phyloP scores from a whole-genome alignment of 331 rosid genomes.

The Pyrus hybrid region DNA sequence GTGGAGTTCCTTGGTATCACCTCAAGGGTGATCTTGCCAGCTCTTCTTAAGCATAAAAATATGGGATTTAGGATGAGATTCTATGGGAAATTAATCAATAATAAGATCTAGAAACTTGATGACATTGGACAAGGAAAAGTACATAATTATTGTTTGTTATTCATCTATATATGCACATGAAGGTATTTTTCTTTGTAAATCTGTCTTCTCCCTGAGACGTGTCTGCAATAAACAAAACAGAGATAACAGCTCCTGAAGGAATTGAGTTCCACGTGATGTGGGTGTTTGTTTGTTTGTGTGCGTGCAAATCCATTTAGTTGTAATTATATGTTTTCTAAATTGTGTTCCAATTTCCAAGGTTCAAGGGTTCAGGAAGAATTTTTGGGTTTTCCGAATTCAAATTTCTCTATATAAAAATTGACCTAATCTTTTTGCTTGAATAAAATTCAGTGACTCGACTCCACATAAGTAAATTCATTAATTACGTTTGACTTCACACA shows the following conservation, averaged over 20 bases:
- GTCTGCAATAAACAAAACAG: slow-evolving; percentile 11
- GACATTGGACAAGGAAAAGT: neutral
- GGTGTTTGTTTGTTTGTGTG: neutral
- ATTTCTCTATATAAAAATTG: too few species aligned
- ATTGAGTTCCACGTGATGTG: neutral
- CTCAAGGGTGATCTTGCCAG: neutral
- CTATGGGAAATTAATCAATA: neutral
- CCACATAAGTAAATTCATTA: too few species aligned
- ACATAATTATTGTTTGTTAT: neutral
- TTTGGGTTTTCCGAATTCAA: neutral
- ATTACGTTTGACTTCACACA: too few species aligned
- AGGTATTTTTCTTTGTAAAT: slow-evolving; percentile 13
- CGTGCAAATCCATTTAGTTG: neutral
- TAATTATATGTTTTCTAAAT: neutral
- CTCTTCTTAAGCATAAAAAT: neutral
- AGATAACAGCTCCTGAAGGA: slow-evolving; percentile 16
- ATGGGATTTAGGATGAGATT: neutral
- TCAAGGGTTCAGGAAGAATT: neutral
- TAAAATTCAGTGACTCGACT: too few species aligned
- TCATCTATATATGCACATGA: slow-evolving; percentile 30
- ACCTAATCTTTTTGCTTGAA: too few species aligned
- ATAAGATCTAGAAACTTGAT: too few species aligned
- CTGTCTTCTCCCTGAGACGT: slow-evolving; percentile 30
- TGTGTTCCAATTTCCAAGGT: slow-evolving; percentile 3
- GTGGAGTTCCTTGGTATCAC: neutral